Percentiles rank a stretch among this genome's conserved stretches.
phyloP scores from a whole-genome alignment of 257 asterid genomes.

The Primulina huaijiensis region DNA sequence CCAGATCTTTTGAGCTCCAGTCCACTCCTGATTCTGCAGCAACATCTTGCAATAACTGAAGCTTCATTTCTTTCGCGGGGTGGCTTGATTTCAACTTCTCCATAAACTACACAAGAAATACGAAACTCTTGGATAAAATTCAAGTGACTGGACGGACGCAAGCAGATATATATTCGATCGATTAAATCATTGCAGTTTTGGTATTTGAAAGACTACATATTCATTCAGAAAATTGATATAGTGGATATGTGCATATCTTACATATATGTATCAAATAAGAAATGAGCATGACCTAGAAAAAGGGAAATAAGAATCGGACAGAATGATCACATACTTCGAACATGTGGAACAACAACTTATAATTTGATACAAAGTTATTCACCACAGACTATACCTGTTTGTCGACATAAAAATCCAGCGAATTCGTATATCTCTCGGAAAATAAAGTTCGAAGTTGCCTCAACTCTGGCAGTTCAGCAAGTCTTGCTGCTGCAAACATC shows the following conservation, averaged over 20 bases:
- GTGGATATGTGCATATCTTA: no score
- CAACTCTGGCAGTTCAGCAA: constrained; percentile 50
- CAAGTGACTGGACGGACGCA: not conserved
- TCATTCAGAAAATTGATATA: no score
- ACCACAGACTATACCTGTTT: constrained; percentile 34
- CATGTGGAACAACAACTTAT: not conserved
- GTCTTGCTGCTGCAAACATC: constrained; percentile 52
- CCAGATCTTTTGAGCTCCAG: constrained; percentile 42
- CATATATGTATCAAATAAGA: no score
- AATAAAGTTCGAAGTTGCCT: constrained; percentile 43
- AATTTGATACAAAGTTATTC: not conserved
- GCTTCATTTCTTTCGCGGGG: constrained; percentile 39
- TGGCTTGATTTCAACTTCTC: constrained; percentile 30
- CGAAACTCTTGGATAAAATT: not conserved
- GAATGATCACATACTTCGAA: no score
- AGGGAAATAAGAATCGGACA: no score
- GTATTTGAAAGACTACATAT: no score
- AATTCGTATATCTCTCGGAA: constrained; percentile 37
- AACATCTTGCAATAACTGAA: constrained; percentile 43
- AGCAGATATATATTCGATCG: not conserved
- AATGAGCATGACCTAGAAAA: no score
- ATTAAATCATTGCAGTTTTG: no score
- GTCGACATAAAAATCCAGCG: constrained; percentile 34
- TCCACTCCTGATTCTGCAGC: constrained; percentile 36
- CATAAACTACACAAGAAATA: constrained; percentile 33